These are phyloP conservation scores for Colletotrichum somersetense DNA, from an alignment of 2,329 filamentous ascomycete species.

Conservation along the genomic window DNA sequence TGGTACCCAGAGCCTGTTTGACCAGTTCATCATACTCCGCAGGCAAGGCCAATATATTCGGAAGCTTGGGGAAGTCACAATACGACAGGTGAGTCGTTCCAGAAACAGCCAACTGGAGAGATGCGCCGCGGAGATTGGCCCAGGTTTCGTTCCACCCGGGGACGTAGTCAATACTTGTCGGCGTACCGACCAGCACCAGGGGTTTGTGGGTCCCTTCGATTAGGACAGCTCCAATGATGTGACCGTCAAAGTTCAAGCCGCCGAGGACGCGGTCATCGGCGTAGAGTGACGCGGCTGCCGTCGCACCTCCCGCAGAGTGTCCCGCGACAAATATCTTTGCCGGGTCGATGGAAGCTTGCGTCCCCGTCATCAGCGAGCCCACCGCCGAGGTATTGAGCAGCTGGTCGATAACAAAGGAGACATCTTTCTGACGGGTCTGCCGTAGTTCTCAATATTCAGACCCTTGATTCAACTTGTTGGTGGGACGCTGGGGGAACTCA, in stretches of 20 bases:
- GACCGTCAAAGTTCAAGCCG: constrained; percentile 58
- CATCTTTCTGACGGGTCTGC: constrained; percentile 52
- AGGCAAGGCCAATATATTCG: not conserved
- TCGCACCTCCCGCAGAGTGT: constrained; percentile 55
- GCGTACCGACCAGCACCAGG: constrained; percentile 49
- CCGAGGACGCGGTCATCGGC: constrained; percentile 50
- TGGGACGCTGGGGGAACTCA: not conserved
- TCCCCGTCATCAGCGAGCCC: not conserved
- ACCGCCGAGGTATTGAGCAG: constrained; percentile 37
- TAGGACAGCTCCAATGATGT: constrained; percentile 48
- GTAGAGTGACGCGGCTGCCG: constrained; percentile 49
- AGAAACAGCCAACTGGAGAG: constrained; percentile 45
- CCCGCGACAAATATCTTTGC: constrained; percentile 52
- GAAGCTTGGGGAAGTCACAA: constrained; percentile 44
- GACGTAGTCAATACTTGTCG: constrained; percentile 47
- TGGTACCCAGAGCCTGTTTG: constrained; percentile 11
- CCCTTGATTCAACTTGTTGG: not conserved
- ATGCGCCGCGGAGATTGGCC: constrained; percentile 44
- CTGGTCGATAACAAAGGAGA: constrained; percentile 53
- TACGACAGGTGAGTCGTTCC: constrained; percentile 50
- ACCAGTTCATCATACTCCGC: not conserved
- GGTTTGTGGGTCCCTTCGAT: constrained; percentile 47
- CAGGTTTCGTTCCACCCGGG: constrained; percentile 50
- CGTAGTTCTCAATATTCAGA: not conserved
- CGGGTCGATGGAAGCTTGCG: not conserved